phyloP scores from a whole-genome alignment of 371 early-diverging fungal genomes.

The Capillidium rhysosporum region DNA sequence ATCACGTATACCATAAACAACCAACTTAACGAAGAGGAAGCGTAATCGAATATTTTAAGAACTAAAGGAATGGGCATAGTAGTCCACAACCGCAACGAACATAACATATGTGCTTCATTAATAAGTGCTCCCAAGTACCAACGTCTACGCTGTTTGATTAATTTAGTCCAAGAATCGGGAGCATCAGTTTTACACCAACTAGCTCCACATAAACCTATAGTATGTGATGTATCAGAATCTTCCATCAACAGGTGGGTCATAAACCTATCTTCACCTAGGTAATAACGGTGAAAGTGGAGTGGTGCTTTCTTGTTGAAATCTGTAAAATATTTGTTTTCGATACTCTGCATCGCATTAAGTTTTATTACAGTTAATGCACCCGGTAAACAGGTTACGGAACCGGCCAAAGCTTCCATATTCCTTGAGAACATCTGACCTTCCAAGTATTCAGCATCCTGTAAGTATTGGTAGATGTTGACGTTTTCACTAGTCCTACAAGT shows the following conservation, averaged over 20 bases:
- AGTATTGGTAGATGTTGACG: slow-evolving; percentile 1
- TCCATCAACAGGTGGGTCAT: slow-evolving; percentile 88
- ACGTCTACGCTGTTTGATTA: slow-evolving; percentile 90
- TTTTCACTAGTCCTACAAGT: slow-evolving; percentile 3
- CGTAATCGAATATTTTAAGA: slow-evolving; percentile 3
- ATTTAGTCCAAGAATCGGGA: slow-evolving; percentile 82
- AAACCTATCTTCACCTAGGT: slow-evolving; percentile 66
- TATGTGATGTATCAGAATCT: slow-evolving; percentile 92
- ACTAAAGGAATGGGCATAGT: not conserved
- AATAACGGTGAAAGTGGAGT: slow-evolving; percentile 1
- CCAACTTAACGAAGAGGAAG: slow-evolving; percentile 1
- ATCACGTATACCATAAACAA: slow-evolving; percentile 4
- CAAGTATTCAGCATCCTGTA: slow-evolving; percentile 5
- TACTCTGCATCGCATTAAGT: not conserved
- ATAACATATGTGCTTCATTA: slow-evolving; percentile 6
- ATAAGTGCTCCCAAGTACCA: slow-evolving; percentile 30
- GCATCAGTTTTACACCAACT: slow-evolving; percentile 92
- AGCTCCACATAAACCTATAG: slow-evolving; percentile 85
- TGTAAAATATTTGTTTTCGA: not conserved
- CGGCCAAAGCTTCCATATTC: not conserved
- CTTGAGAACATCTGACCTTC: slow-evolving; percentile 5
- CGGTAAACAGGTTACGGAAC: slow-evolving; percentile 6
- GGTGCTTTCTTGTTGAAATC: slow-evolving; percentile 1
- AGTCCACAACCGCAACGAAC: not conserved
- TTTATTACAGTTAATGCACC: not conserved